Base-by-base conservation (phyloP, 345 rosid genomes). In the Litchi chinensis region DNA sequence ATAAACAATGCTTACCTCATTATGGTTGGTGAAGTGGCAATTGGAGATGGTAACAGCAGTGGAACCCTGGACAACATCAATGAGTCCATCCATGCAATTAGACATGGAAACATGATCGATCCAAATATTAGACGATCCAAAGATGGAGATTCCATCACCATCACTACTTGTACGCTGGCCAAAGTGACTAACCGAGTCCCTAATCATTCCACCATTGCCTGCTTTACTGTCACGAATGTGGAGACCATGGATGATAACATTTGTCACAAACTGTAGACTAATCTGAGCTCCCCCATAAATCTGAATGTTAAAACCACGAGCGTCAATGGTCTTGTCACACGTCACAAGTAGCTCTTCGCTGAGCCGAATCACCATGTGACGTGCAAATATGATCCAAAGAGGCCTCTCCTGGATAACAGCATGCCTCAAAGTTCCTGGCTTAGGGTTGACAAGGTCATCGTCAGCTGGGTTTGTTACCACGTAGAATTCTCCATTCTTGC, bases 41-140 rank as follows among this genome's bases (percentile, higher is more conserved):
- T 86, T 88, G 8, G 89, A 88, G 40, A 88, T 83, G 40, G 91
- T 88, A 70, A 86, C 78, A 22, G 89, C 89, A 19, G 86, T 83
- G 26, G 89, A 88, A 15, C 76, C 85, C 81, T 50, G 39, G 4
- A 86, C 71, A 37, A 74, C 85, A 77, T 88, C 89, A 40, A 85
- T 86, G 21, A 86, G 77, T 22, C 91, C 91, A 70, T 88, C 91
- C 4, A 57, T n/a, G 71, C 89, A 84, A 8, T 63, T 44, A 19
- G 82, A 78, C 85, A 86, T 68, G 73, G 91, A 86, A 0, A 84
- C 63, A 65, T 88, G 91, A 52, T 88, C 89, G 12, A 86, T 75
- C 89, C 89, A 88, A 48, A 88, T 4, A 15, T 70, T 72, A 18
- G 80, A 73, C 0, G 87, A 70, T 6, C 89, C 88, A 48, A 62